Percentiles rank a stretch among this genome's conserved stretches.
Evolutionary conservation across 345 rosid species (phyloP).

Genomic region (Adansonia digitata): DNA sequence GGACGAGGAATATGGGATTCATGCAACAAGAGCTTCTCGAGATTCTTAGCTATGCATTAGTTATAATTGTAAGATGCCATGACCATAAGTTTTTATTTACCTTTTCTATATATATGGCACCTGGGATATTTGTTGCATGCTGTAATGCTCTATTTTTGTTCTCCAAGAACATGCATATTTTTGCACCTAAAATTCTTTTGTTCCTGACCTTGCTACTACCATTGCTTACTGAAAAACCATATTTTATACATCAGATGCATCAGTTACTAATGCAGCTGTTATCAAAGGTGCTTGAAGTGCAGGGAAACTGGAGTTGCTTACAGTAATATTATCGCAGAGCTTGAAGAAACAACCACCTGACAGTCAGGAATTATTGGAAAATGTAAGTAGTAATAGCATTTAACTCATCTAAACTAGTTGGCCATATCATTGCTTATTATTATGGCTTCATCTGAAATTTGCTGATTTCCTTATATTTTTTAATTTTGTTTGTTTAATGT

Average conservation of each 20-base stretch:
- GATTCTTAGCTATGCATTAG: constrained; percentile 98
- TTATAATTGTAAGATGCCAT: constrained; percentile 74
- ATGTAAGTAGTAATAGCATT: constrained; percentile 21
- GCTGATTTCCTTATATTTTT: not conserved
- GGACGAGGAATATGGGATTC: constrained; percentile 97
- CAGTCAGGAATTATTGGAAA: constrained; percentile 89
- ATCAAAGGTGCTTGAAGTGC: constrained; percentile 97
- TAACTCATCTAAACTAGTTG: not conserved
- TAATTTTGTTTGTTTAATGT: not conserved
- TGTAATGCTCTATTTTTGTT: not conserved
- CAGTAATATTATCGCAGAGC: constrained; percentile 89
- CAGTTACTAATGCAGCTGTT: constrained; percentile 96
- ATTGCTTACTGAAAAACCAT: constrained; percentile 77
- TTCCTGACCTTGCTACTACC: constrained; percentile 12
- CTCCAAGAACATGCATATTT: not conserved
- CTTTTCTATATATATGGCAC: too few species aligned
- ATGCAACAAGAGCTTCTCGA: constrained; percentile 98
- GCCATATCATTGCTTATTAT: not conserved
- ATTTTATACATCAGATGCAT: constrained; percentile 94
- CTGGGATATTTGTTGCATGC: not conserved
- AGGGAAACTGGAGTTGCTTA: constrained; percentile 88
- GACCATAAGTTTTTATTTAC: constrained; percentile 2
- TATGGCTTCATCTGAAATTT: constrained; percentile 5
- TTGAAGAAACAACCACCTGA: constrained; percentile 91
- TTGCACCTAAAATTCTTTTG: not conserved